A percentile compares a stretch with the other conserved stretches of the same genome.
These are phyloP conservation scores for Pseudopithomyces chartarum DNA, from an alignment of 2,329 filamentous ascomycete genomes.

Conservation along the genomic window DNA sequence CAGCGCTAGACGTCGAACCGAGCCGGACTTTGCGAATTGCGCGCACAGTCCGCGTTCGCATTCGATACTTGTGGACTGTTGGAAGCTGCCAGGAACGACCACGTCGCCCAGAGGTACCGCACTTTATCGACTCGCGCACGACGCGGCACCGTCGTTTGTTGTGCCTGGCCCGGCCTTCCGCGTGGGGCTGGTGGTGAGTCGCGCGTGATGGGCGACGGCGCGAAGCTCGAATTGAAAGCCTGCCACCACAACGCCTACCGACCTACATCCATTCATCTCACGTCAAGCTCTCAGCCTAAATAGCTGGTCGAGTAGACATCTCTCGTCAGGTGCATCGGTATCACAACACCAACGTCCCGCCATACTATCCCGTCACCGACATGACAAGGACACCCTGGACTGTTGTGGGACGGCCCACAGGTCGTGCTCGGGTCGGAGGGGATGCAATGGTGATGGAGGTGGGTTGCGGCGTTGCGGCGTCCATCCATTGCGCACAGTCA, in stretches of 20 bases:
- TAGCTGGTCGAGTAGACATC: constrained; percentile 36
- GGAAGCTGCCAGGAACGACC: constrained; percentile 3
- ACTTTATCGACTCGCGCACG: not conserved
- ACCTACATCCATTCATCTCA: constrained; percentile 19
- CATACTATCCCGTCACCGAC: constrained; percentile 3
- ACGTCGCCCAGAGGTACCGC: not conserved
- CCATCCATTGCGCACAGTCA: not conserved
- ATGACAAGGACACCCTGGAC: not conserved
- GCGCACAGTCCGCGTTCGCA: not conserved
- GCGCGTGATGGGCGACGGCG: not conserved
- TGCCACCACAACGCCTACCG: not conserved
- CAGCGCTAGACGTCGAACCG: constrained; percentile 29
- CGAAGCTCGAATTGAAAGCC: not conserved
- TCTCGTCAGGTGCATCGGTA: constrained; percentile 18
- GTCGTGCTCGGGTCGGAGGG: not conserved
- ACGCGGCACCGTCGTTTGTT: not conserved
- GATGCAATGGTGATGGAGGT: not conserved
- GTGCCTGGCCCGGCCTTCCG: not conserved
- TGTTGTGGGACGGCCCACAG: not conserved
- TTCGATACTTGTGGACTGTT: not conserved
- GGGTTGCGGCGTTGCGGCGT: not conserved
- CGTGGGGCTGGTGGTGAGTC: not conserved
- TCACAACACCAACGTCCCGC: constrained; percentile 7
- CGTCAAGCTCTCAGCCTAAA: constrained; percentile 37
- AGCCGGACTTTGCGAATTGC: constrained; percentile 14